Evolutionary conservation across 169 alveolate species (phyloP).

Genomic region (Perkinsus marinus): DNA sequence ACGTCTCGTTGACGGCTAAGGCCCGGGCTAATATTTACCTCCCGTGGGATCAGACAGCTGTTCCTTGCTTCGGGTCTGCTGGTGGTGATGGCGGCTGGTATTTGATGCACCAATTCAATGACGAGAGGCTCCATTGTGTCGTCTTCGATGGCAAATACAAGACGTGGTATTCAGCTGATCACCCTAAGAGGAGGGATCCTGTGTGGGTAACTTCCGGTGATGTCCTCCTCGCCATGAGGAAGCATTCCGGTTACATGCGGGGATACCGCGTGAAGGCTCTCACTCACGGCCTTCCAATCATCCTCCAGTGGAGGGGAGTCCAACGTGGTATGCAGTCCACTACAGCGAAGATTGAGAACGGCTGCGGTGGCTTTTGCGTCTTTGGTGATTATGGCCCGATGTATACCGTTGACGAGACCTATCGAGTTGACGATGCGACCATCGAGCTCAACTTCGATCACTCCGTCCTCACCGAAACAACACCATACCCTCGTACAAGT

Average conservation of each 20-base stretch:
- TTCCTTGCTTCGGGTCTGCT: neutral
- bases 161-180: neutral
- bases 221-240: neutral
- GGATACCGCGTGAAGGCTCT: neutral
- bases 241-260: neutral
- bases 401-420: neutral
- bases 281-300: neutral
- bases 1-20: neutral
- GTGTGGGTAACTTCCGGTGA: neutral
- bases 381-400: neutral
- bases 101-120: neutral
- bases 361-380: neutral
- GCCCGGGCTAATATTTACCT: neutral
- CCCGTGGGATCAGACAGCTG: neutral
- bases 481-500: neutral
- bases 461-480: neutral
- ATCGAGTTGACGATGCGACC: neutral
- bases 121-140: neutral
- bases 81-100: neutral
- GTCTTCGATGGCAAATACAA: neutral
- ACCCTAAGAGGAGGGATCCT: neutral
- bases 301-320: neutral
- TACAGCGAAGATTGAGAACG: neutral
- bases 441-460: neutral
- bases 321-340: neutral